Evolutionary conservation across 2,329 filamentous ascomycete species (phyloP).

Genomic region (Neurospora sp.): DNA sequence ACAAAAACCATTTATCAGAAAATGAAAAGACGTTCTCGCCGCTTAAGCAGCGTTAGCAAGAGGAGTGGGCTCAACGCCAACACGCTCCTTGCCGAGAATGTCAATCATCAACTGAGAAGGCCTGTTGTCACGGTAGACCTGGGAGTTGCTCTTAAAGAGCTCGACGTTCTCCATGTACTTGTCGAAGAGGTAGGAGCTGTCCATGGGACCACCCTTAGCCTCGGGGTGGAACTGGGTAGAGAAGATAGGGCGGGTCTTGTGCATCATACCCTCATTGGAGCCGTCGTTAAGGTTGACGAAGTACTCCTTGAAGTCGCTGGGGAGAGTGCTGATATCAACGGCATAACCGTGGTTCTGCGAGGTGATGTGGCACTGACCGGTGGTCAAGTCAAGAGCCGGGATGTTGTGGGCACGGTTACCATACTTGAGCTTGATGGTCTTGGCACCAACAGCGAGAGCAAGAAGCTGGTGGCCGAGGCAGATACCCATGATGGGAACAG

Average conservation of each 20-base stretch:
- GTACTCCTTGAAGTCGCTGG: slow-evolving; percentile 89
- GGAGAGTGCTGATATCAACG: slow-evolving; percentile 74
- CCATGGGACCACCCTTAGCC: slow-evolving; percentile 92
- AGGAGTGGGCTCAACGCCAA: slow-evolving; percentile 68
- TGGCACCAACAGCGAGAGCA: slow-evolving; percentile 76
- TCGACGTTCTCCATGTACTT: slow-evolving; percentile 86
- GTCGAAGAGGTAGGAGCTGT: slow-evolving; percentile 93
- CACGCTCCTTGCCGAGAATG: slow-evolving; percentile 84
- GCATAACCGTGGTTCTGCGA: slow-evolving; percentile 98
- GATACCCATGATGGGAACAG: slow-evolving; percentile 93
- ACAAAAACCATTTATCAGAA: not conserved
- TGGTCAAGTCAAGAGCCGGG: slow-evolving; percentile 85
- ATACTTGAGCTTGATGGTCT: slow-evolving; percentile 97
- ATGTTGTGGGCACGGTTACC: slow-evolving; percentile 99
- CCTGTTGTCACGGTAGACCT: slow-evolving; percentile 73
- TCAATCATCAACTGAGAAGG: slow-evolving; percentile 84
- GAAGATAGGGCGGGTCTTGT: slow-evolving; percentile 94
- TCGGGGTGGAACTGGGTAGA: slow-evolving; percentile 98
- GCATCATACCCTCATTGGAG: slow-evolving; percentile 95
- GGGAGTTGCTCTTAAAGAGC: slow-evolving; percentile 78
- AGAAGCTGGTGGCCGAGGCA: slow-evolving; percentile 96
- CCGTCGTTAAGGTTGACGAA: slow-evolving; percentile 98
- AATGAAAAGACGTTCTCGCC: slow-evolving; percentile 1
- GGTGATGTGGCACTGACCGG: slow-evolving; percentile 96
- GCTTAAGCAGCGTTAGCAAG: slow-evolving; percentile 39